A percentile compares a stretch with the other conserved stretches of the same genome.
Conservation (phyloP, 352 stramenopile species). For the Phytopythium kandeliae region DNA sequence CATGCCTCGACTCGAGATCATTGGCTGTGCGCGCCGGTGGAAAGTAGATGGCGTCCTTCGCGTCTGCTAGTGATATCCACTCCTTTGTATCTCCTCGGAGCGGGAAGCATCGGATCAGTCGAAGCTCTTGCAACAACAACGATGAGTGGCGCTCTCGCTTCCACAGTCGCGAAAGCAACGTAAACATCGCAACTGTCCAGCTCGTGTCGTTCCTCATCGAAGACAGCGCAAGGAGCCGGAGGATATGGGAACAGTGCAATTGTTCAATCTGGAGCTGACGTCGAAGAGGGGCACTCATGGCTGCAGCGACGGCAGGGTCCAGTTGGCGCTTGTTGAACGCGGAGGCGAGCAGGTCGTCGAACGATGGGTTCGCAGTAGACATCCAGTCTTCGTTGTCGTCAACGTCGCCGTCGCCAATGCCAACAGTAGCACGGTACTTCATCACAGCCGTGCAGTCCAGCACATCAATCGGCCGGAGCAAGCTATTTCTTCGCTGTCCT, state of each 20-base stretch:
- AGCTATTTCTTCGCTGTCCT: background rate
- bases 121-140: constrained; percentile 54
- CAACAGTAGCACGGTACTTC: background rate
- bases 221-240: constrained; percentile 42
- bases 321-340: constrained; percentile 52
- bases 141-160: constrained; percentile 38
- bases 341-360: constrained; percentile 15
- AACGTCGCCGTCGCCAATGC: constrained; percentile 6
- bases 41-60: constrained; percentile 28
- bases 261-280: constrained; percentile 56
- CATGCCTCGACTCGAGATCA: no score
- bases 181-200: constrained; percentile 35
- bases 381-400: constrained; percentile 5
- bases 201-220: constrained; percentile 26
- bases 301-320: constrained; percentile 29
- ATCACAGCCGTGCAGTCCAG: constrained; percentile 33
- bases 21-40: background rate
- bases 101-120: constrained; percentile 69
- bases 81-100: constrained; percentile 18
- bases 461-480: constrained; percentile 19
- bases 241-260: constrained; percentile 52
- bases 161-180: constrained; percentile 52
- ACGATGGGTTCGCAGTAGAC: constrained; percentile 11
- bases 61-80: constrained; percentile 44
- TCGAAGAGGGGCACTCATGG: constrained; percentile 42